These are phyloP conservation scores for Monsonia emarginata DNA, from an alignment of 441 rosid species.

Conservation along the genomic window DNA sequence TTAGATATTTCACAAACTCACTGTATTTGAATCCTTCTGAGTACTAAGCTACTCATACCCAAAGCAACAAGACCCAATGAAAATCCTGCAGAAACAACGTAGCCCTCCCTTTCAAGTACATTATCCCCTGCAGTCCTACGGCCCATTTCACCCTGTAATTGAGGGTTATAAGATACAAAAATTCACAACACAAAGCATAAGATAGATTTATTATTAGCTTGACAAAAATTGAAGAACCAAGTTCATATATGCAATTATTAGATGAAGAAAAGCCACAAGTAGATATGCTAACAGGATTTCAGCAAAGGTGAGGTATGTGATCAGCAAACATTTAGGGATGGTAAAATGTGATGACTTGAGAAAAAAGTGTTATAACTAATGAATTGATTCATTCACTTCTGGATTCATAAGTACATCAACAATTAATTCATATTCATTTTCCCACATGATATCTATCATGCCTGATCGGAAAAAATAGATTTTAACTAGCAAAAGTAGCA, in stretches of 20 bases:
- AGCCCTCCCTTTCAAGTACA: conserved; percentile 98
- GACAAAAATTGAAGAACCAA: neutral
- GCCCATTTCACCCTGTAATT: conserved; percentile 79
- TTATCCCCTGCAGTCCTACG: conserved; percentile 98
- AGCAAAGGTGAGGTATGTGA: neutral
- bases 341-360: neutral
- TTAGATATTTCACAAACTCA: conserved; percentile 15
- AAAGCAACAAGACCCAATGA: conserved; percentile 89
- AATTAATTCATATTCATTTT: neutral
- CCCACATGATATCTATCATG: neutral
- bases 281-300: conserved; percentile 8
- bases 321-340: neutral
- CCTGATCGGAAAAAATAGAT: neutral
- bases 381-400: neutral
- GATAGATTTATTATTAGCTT: conserved; percentile 6
- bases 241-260: neutral
- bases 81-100: conserved; percentile 97
- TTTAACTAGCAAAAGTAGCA: conserved; percentile 1
- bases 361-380: neutral
- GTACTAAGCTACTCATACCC: conserved; percentile 39
- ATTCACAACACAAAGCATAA: conserved; percentile 18
- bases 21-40: conserved; percentile 1
- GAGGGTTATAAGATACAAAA: conserved; percentile 13
- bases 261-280: neutral
- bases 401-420: neutral